A percentile compares a stretch with the other conserved stretches of the same genome.
Conservation (phyloP, 2,329 filamentous ascomycete species). For the Nothophoma quercina region DNA sequence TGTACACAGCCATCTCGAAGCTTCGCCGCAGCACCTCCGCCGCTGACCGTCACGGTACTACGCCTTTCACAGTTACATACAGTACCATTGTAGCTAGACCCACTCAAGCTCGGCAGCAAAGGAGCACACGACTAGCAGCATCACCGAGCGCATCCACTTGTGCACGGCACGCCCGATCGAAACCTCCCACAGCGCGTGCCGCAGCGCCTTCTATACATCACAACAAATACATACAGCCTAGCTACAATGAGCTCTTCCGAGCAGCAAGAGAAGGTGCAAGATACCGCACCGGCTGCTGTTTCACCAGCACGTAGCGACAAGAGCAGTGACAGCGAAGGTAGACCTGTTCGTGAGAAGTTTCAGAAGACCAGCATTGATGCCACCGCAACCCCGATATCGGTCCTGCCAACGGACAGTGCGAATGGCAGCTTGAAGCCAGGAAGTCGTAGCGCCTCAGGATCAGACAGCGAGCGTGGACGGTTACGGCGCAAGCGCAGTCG, state of each 20-base stretch:
- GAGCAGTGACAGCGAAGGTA: constrained; percentile 59
- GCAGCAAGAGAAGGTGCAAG: constrained; percentile 26
- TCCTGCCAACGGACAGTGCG: constrained; percentile 31
- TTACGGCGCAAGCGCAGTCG: constrained; percentile 56
- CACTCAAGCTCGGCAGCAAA: background rate
- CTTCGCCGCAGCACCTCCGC: constrained; percentile 5
- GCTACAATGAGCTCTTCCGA: constrained; percentile 37
- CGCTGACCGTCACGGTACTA: background rate
- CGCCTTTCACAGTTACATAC: constrained; percentile 6
- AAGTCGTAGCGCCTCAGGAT: constrained; percentile 42
- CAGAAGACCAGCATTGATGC: constrained; percentile 67
- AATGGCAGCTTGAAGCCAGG: constrained; percentile 32
- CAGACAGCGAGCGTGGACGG: constrained; percentile 48
- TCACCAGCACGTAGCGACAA: constrained; percentile 51
- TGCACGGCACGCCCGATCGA: constrained; percentile 1
- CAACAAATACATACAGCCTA: constrained; percentile 9
- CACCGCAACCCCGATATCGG: constrained; percentile 26
- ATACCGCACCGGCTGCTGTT: constrained; percentile 16
- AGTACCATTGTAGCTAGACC: constrained; percentile 6
- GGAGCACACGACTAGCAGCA: background rate
- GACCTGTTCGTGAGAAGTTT: constrained; percentile 66
- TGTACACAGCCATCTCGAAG: background rate
- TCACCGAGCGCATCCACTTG: background rate
- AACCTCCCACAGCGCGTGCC: constrained; percentile 11
- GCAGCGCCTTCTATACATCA: constrained; percentile 6